Evolutionary conservation across 2,329 filamentous ascomycete species (phyloP), one percentile per base, ranked within the genome.

Genomic region (Pestalotiopsis sp.): DNA sequence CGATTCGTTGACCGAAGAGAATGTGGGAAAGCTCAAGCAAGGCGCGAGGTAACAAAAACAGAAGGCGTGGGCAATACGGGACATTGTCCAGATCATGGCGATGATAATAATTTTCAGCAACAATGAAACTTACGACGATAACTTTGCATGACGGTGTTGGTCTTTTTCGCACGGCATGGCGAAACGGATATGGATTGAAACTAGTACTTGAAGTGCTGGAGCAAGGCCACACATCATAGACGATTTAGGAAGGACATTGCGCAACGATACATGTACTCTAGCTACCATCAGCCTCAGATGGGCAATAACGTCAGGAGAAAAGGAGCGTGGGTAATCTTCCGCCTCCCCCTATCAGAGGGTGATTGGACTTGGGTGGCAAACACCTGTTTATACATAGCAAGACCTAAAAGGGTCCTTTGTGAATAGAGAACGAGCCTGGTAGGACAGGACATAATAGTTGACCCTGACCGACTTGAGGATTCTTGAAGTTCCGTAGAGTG

Each of bases 1-100:
- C 3, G 83, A 87, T 67, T 82, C 82, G 4, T 72, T 88, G 70
- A 88, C 86, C 1, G 83, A 86, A 70, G 86, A 86, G 73, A 88
- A 88, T 71, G 78, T 88, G 61, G 85, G 83, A 45, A 85, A 79
- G 70, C 73, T 88, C 59, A 80, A 81, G 68, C 78, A 77, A 68
- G 20, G 45, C 20, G 45, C 45, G 80, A 83, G 64, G 67, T 60
- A 13, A 39, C 27, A 11, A 62, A 49, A 49, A 52, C 45, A 52
- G 17, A n/a, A 52, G 0, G 14, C 17, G 39, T 45, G 31, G 31
- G 7, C 31, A 11, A 20, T 14, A 52, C 45, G 20, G 45, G 11
- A 52, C 31, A 31, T 31, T 31, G 27, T 31, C 31, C 7, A 31
- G 31, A 31, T 9, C 31, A 31, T 52, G 45, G 45, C 45, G 45